These are phyloP conservation scores for Pyrenophora tritici-repentis DNA, from an alignment of 2,329 filamentous ascomycete species.

Conservation along the genomic window DNA sequence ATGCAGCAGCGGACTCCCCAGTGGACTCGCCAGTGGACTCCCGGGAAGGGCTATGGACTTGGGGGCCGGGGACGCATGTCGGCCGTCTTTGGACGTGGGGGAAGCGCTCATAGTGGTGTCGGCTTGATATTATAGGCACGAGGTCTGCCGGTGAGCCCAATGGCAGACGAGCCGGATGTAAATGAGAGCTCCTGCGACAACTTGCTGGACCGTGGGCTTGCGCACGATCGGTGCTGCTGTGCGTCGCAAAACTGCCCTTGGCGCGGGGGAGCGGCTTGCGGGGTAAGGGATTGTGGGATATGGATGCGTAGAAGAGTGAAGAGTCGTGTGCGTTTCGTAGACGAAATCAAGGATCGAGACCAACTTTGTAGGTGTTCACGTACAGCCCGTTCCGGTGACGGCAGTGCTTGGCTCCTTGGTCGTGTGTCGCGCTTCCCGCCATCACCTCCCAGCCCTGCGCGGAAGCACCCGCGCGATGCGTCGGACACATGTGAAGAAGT, in stretches of 20 bases:
- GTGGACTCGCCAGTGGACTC: no score
- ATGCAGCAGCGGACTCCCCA: constrained; percentile 33
- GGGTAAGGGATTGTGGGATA: constrained; percentile 13
- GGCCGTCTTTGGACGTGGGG: constrained; percentile 30
- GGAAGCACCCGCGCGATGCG: constrained; percentile 6
- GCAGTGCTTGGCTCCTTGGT: constrained; percentile 34
- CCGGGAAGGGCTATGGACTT: constrained; percentile 9
- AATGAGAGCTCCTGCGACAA: constrained; percentile 17
- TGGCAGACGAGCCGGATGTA: constrained; percentile 24
- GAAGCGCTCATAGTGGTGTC: constrained; percentile 42
- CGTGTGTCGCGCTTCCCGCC: constrained; percentile 21
- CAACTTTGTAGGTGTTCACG: constrained; percentile 1
- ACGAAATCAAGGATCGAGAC: not conserved
- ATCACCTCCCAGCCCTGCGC: constrained; percentile 15
- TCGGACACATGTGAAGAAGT: constrained; percentile 3
- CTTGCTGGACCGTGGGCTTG: constrained; percentile 33
- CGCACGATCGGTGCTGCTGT: constrained; percentile 32
- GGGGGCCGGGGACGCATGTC: no score
- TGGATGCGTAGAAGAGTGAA: not conserved
- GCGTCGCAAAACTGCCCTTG: constrained; percentile 30
- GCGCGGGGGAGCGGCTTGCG: constrained; percentile 35
- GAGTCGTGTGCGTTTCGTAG: not conserved
- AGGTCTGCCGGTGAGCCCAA: constrained; percentile 25
- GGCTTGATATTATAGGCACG: constrained; percentile 20
- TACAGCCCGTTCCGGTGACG: constrained; percentile 20